Conservation (phyloP, 1,284 basidiomycete species). For the Cutaneotrichosporon sp. region DNA sequence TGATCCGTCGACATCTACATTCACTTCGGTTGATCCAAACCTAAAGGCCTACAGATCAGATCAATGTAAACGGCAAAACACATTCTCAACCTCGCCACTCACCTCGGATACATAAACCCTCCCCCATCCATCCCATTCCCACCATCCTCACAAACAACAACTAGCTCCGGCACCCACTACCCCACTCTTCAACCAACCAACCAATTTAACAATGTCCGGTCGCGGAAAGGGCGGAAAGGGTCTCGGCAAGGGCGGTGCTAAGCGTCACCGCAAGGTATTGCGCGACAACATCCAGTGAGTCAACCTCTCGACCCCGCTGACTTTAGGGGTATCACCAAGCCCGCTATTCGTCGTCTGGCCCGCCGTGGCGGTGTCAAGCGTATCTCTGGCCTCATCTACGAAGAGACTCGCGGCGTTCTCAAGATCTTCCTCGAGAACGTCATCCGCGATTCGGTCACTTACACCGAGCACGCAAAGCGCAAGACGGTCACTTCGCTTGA, state of each 20-base stretch:
- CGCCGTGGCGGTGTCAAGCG: constrained; percentile 94
- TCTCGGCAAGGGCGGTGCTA: constrained; percentile 82
- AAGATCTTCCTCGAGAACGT: constrained; percentile 69
- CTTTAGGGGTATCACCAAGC: constrained; percentile 70
- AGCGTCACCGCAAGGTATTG: constrained; percentile 79
- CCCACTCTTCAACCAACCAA: constrained; percentile 17
- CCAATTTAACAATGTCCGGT: constrained; percentile 63
- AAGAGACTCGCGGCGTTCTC: constrained; percentile 84
- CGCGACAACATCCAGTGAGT: constrained; percentile 77
- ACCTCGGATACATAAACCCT: neutral
- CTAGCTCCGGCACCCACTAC: neutral
- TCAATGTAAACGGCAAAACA: neutral
- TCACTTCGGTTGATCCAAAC: neutral
- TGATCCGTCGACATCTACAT: neutral
- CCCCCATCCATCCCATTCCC: neutral
- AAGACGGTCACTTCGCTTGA: constrained; percentile 81
- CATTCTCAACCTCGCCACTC: neutral
- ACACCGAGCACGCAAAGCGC: constrained; percentile 92
- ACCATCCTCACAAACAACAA: neutral
- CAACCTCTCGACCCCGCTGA: neutral
- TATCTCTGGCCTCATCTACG: constrained; percentile 89
- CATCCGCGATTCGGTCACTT: constrained; percentile 82
- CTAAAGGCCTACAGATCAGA: neutral
- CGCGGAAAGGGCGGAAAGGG: constrained; percentile 76
- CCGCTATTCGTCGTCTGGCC: constrained; percentile 87